These are phyloP conservation scores for Colletotrichum zoysiae DNA, from an alignment of 2,329 filamentous ascomycete genomes.

Conservation along the genomic window DNA sequence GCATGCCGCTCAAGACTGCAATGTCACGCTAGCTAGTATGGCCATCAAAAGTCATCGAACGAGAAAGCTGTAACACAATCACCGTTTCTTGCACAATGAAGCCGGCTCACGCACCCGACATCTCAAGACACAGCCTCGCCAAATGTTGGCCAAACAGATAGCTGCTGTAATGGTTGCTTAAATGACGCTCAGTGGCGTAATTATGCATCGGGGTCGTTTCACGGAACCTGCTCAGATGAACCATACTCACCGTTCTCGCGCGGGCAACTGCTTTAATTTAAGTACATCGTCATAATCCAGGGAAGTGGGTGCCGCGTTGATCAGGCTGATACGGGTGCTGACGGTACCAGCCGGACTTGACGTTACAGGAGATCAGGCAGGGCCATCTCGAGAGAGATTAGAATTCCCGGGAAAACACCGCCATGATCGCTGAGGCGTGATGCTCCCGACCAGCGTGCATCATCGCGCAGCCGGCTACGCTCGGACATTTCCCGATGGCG, in stretches of 20 bases:
- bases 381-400: neutral
- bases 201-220: neutral
- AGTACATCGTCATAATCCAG: neutral
- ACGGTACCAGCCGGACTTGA: neutral
- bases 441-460: neutral
- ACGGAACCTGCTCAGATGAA: neutral
- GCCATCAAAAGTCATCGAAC: neutral
- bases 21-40: too few species aligned
- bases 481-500: constrained; percentile 20
- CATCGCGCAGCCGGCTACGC: neutral
- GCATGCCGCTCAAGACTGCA: neutral
- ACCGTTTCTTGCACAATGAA: neutral
- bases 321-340: constrained; percentile 6
- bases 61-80: neutral
- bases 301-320: neutral
- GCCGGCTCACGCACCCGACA: neutral
- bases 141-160: neutral
- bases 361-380: neutral
- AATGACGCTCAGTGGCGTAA: neutral
- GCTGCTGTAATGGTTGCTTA: neutral
- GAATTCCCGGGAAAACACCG: too few species aligned
- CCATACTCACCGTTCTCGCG: too few species aligned
- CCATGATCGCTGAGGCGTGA: neutral
- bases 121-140: neutral
- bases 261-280: neutral